Percentiles rank a stretch among this genome's conserved stretches.
phyloP scores from a whole-genome alignment of 1,284 basidiomycete genomes.

The Chalciporus piperatoides region DNA sequence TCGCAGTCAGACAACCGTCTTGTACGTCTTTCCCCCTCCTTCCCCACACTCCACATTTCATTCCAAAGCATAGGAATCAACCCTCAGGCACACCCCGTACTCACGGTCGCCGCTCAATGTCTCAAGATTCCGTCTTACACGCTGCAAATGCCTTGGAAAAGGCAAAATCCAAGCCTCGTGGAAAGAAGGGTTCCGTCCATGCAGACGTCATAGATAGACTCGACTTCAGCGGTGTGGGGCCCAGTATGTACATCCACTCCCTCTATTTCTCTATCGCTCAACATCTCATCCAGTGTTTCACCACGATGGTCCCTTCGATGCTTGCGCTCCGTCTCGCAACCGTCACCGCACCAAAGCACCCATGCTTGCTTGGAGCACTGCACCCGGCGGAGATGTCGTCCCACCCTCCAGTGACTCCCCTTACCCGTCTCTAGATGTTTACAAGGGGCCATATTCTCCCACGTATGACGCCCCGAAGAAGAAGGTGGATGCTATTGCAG shows the following conservation, averaged over 20 bases:
- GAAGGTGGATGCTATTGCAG: constrained; percentile 76
- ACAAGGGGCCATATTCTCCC: constrained; percentile 43
- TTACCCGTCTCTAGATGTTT: constrained; percentile 51
- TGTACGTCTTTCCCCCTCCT: constrained; percentile 31
- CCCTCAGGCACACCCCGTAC: constrained; percentile 31
- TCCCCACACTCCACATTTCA: constrained; percentile 11
- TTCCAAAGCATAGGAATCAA: constrained; percentile 15
- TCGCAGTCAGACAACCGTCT: constrained; percentile 43
- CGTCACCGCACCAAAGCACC: constrained; percentile 73
- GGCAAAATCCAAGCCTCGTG: constrained; percentile 47
- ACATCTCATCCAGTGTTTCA: constrained; percentile 63
- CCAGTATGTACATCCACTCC: constrained; percentile 50
- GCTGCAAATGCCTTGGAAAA: constrained; percentile 48
- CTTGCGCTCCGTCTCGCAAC: constrained; percentile 83
- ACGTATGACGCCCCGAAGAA: constrained; percentile 60
- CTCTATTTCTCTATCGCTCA: constrained; percentile 11
- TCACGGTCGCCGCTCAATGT: constrained; percentile 59
- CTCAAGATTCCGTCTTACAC: constrained; percentile 57
- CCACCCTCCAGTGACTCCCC: constrained; percentile 40
- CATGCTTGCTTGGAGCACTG: constrained; percentile 69
- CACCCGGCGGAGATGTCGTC: constrained; percentile 40
- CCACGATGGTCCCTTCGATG: constrained; percentile 85
- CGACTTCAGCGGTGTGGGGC: constrained; percentile 66
- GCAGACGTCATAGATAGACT: constrained; percentile 65
- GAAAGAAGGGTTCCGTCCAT: constrained; percentile 68